phyloP scores from a whole-genome alignment of 495 filamentous ascomycete genomes.

The Podospora pseudopauciseta region DNA sequence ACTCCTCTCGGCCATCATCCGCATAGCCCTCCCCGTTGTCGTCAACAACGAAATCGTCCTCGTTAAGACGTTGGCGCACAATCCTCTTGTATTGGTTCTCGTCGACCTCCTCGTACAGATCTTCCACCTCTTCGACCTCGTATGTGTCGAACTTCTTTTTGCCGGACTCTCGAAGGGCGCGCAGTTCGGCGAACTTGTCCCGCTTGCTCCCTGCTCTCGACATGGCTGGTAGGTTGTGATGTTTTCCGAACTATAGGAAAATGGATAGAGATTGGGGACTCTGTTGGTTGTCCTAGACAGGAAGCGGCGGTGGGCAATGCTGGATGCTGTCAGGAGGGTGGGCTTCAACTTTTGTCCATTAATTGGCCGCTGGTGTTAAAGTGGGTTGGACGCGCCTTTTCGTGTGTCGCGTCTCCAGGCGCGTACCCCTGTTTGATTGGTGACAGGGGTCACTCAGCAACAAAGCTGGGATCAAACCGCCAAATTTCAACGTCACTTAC shows the following conservation, averaged over 20 bases:
- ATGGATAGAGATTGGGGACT: not conserved
- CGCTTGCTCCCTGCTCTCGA: slow-evolving; percentile 45
- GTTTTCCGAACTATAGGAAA: not conserved
- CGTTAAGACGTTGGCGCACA: slow-evolving; percentile 79
- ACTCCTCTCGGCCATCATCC: slow-evolving; percentile 95
- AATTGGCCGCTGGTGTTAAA: slow-evolving; percentile 19
- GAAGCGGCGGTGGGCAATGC: not conserved
- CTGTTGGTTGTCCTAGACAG: not conserved
- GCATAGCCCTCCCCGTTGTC: slow-evolving; percentile 92
- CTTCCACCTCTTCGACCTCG: slow-evolving; percentile 76
- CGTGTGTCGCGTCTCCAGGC: slow-evolving; percentile 26
- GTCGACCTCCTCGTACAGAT: slow-evolving; percentile 93
- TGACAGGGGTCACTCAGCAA: slow-evolving; percentile 1
- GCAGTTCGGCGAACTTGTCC: slow-evolving; percentile 69
- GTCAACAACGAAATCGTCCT: slow-evolving; percentile 96
- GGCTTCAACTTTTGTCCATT: not conserved
- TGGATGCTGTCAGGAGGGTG: not conserved
- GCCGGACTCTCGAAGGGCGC: slow-evolving; percentile 78
- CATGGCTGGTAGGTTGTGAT: slow-evolving; percentile 28
- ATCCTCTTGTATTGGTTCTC: slow-evolving; percentile 97
- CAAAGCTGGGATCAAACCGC: slow-evolving; percentile 2
- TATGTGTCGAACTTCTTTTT: slow-evolving; percentile 90
- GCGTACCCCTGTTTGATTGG: slow-evolving; percentile 20
- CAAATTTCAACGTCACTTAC: slow-evolving; percentile 3
- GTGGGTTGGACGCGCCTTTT: slow-evolving; percentile 28